phyloP scores from a whole-genome alignment of 2,329 filamentous ascomycete genomes.

The Ophiostoma sp. region DNA sequence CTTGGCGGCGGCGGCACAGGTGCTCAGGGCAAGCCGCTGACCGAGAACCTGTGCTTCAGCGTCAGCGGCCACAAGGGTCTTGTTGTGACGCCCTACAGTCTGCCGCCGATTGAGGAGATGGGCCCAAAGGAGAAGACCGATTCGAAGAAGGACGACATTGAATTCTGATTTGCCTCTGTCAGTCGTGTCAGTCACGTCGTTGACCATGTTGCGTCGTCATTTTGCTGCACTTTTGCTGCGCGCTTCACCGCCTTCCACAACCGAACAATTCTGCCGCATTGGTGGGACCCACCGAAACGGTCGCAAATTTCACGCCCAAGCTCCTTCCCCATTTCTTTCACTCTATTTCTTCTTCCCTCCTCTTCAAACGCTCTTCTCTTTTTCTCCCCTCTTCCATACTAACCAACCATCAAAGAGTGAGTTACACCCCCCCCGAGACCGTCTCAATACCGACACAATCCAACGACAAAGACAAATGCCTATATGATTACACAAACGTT shows the following conservation, averaged over 20 bases:
- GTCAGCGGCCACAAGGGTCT: conserved; percentile 75
- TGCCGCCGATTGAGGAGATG: conserved; percentile 80
- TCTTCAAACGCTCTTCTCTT: conserved; percentile 16
- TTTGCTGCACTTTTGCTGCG: not conserved
- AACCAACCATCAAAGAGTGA: conserved; percentile 21
- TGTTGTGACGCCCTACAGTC: conserved; percentile 78
- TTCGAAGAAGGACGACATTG: conserved; percentile 62
- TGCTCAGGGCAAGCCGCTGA: conserved; percentile 58
- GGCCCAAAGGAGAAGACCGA: conserved; percentile 39
- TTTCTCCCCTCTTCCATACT: conserved; percentile 12
- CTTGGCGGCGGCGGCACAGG: conserved; percentile 77
- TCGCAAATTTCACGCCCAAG: conserved; percentile 19
- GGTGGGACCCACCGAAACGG: conserved; percentile 11
- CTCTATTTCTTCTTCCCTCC: conserved; percentile 20
- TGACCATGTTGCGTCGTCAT: not conserved
- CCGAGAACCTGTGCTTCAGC: conserved; percentile 86
- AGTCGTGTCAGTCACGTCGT: not conserved
- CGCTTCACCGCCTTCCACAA: not conserved
- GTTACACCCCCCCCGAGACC: conserved; percentile 10
- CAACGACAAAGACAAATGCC: conserved; percentile 23
- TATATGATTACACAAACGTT: conserved; percentile 46
- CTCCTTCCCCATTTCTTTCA: conserved; percentile 12
- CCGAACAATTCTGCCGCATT: not conserved
- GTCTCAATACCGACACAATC: not conserved
- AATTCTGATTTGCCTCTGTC: conserved; percentile 52